Conservation (phyloP, 768 basidiomycete genomes). For the Lactifluus piperatus region DNA sequence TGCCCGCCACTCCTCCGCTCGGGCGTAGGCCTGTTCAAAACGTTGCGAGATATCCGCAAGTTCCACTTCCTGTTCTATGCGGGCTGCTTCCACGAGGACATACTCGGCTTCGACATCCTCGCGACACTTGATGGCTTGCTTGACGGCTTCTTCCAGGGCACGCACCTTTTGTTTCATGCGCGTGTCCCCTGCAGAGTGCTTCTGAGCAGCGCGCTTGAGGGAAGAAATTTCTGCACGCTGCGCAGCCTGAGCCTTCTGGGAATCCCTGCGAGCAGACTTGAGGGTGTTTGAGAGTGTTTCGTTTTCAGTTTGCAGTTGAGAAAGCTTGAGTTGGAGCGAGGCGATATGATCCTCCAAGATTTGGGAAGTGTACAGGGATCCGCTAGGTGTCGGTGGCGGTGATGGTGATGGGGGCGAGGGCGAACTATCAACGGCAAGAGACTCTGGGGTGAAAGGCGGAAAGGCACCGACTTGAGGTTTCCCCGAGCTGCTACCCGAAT, state of each 20-base stretch:
- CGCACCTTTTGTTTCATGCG: constrained; percentile 82
- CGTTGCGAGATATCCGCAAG: constrained; percentile 28
- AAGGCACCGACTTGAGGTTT: constrained; percentile 7
- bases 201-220: constrained; percentile 76
- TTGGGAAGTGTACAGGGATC: constrained; percentile 28
- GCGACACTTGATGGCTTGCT: constrained; percentile 49
- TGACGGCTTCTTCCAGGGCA: constrained; percentile 82
- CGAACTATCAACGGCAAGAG: constrained; percentile 11
- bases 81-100: constrained; percentile 31
- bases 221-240: constrained; percentile 79
- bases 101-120: constrained; percentile 38
- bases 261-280: constrained; percentile 70
- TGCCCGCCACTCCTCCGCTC: constrained; percentile 13
- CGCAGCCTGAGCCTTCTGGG: constrained; percentile 75
- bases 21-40: neutral
- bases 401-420: constrained; percentile 20
- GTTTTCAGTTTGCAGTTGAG: constrained; percentile 54
- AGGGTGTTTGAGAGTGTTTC: constrained; percentile 58
- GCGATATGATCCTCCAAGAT: constrained; percentile 59
- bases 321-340: constrained; percentile 61
- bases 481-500: neutral
- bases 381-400: constrained; percentile 17
- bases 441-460: neutral
- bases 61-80: constrained; percentile 10
- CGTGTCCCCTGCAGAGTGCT: constrained; percentile 61